phyloP scores from a whole-genome alignment of 371 early-diverging fungal genomes.

The Mortierella sp. region DNA sequence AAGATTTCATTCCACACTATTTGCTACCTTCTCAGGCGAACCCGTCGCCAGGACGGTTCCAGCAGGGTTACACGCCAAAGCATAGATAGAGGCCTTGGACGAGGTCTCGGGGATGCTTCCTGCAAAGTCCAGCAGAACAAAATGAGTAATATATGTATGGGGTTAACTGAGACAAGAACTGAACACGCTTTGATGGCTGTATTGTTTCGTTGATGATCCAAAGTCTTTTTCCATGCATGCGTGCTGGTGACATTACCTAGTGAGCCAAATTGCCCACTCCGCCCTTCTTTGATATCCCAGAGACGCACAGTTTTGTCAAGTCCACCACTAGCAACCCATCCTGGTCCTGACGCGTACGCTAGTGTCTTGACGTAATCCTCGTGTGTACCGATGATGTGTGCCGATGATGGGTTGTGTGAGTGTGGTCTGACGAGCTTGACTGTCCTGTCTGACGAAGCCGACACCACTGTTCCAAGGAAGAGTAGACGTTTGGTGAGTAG shows the following conservation, averaged over 20 bases:
- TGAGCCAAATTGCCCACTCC: constrained; percentile 50
- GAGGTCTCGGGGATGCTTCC: constrained; percentile 66
- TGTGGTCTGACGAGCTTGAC: constrained; percentile 87
- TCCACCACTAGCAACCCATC: constrained; percentile 94
- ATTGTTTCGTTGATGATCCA: neutral
- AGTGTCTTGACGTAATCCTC: constrained; percentile 88
- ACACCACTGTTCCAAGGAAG: constrained; percentile 70
- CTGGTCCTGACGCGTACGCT: constrained; percentile 75
- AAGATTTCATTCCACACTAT: neutral
- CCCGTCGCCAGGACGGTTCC: constrained; percentile 85
- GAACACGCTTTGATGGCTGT: too few relatives aligned
- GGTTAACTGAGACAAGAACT: neutral
- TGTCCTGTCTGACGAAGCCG: constrained; percentile 94
- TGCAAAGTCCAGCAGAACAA: constrained; percentile 13
- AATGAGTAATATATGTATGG: neutral
- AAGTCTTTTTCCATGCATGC: neutral
- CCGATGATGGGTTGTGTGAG: constrained; percentile 55
- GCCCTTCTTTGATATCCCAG: constrained; percentile 87
- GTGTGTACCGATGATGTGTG: constrained; percentile 86
- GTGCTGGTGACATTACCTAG: constrained; percentile 23
- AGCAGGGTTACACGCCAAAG: constrained; percentile 78
- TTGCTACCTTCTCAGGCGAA: constrained; percentile 86
- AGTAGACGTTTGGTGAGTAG: neutral
- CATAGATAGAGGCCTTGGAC: constrained; percentile 80
- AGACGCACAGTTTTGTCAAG: constrained; percentile 89